These are phyloP conservation scores for Hanseniaspora valbyensis DNA, from an alignment of 805 yeast genomes.

Conservation along the genomic window DNA sequence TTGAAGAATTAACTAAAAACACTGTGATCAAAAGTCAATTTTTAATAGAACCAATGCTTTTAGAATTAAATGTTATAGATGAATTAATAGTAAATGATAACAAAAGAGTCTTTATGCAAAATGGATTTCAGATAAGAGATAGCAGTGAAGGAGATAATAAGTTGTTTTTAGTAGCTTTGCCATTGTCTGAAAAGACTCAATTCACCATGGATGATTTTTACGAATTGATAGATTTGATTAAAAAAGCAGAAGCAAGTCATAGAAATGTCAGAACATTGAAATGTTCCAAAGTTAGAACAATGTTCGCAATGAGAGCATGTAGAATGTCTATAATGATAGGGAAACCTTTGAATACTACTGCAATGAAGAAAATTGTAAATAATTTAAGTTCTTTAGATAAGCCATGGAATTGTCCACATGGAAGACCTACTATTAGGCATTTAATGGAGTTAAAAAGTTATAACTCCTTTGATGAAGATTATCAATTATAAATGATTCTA, in stretches of 20 bases:
- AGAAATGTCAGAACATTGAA: constrained; percentile 26
- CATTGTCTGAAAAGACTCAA: constrained; percentile 56
- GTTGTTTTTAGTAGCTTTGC: constrained; percentile 50
- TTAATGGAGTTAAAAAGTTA: constrained; percentile 49
- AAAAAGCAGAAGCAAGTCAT: constrained; percentile 37
- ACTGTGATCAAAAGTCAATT: constrained; percentile 58
- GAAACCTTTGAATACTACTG: constrained; percentile 41
- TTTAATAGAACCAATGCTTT: constrained; percentile 44
- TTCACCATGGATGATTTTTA: constrained; percentile 58
- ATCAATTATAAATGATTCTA: constrained; percentile 22
- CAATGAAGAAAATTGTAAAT: constrained; percentile 60
- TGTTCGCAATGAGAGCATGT: constrained; percentile 94
- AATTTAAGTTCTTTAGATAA: constrained; percentile 64
- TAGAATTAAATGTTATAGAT: constrained; percentile 68
- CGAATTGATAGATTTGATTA: constrained; percentile 61
- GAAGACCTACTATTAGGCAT: constrained; percentile 94
- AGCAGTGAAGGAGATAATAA: constrained; percentile 37
- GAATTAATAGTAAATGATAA: constrained; percentile 61
- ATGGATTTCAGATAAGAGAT: constrained; percentile 61
- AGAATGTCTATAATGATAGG: constrained; percentile 93
- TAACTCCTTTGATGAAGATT: constrained; percentile 37
- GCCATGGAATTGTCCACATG: constrained; percentile 98
- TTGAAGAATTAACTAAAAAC: constrained; percentile 52
- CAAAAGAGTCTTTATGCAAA: constrained; percentile 44
- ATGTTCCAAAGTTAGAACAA: constrained; percentile 67